Evolutionary conservation across 2,329 filamentous ascomycete genomes (phyloP).

Genomic region (Nemania diffusa): DNA sequence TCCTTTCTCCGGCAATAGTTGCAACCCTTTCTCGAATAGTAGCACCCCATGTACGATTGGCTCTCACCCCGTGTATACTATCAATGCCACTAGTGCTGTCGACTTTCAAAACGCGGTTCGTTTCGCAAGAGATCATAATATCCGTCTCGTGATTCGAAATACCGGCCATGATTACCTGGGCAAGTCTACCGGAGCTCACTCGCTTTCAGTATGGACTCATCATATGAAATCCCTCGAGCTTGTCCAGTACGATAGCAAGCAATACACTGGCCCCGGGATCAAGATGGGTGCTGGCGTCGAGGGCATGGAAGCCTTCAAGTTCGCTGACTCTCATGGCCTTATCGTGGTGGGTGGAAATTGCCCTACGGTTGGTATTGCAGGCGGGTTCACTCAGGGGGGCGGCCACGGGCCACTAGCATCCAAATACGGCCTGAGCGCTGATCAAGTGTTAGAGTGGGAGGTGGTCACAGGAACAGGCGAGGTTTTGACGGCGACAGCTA

Average conservation of each 20-base stretch:
- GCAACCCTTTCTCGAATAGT: slow-evolving; percentile 48
- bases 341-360: slow-evolving; percentile 56
- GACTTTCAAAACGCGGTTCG: slow-evolving; percentile 4
- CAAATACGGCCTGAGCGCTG: slow-evolving; percentile 63
- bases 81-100: slow-evolving; percentile 43
- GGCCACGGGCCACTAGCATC: slow-evolving; percentile 63
- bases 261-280: slow-evolving; percentile 57
- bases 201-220: slow-evolving; percentile 60
- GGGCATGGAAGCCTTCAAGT: slow-evolving; percentile 55
- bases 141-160: slow-evolving; percentile 60
- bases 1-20: slow-evolving; percentile 42
- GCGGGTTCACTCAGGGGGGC: slow-evolving; percentile 53
- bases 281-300: slow-evolving; percentile 62
- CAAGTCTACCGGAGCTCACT: slow-evolving; percentile 63
- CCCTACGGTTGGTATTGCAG: slow-evolving; percentile 15
- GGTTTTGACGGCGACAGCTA: slow-evolving; percentile 59
- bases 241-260: slow-evolving; percentile 9
- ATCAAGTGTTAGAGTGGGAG: slow-evolving; percentile 67
- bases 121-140: slow-evolving; percentile 53
- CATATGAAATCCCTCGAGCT: slow-evolving; percentile 51
- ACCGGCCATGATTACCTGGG: slow-evolving; percentile 64
- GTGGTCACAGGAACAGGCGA: slow-evolving; percentile 63
- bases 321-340: slow-evolving; percentile 49
- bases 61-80: slow-evolving; percentile 45
- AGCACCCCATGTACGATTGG: slow-evolving; percentile 52